phyloP scores from a whole-genome alignment of 2,329 filamentous ascomycete species.

The Talaromyces piceae region DNA sequence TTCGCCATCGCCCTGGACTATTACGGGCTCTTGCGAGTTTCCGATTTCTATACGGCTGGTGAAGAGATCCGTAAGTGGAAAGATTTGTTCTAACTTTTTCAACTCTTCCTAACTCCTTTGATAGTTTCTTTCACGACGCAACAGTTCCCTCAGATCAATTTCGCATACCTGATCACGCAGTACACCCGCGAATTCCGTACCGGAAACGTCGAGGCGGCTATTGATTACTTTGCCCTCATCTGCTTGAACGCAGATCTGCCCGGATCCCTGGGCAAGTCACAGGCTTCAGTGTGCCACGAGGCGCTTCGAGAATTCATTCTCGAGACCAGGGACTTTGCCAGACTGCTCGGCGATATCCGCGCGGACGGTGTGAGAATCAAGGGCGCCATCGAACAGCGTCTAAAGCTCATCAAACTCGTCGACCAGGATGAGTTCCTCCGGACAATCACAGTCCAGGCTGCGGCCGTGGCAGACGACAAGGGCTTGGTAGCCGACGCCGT shows the following conservation, averaged over 20 bases:
- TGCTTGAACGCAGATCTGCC: constrained; percentile 82
- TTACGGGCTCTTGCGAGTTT: constrained; percentile 82
- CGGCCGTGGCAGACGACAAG: constrained; percentile 87
- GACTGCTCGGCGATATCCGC: constrained; percentile 83
- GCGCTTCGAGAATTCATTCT: constrained; percentile 87
- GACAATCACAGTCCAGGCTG: constrained; percentile 87
- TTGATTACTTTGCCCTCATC: constrained; percentile 87
- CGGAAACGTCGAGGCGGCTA: constrained; percentile 78
- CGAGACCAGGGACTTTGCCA: constrained; percentile 94
- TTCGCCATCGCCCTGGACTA: constrained; percentile 84
- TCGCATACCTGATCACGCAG: constrained; percentile 84
- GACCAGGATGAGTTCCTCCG: constrained; percentile 79
- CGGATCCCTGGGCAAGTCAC: constrained; percentile 65
- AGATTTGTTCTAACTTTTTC: background rate
- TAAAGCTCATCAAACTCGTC: constrained; percentile 69
- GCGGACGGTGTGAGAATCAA: constrained; percentile 77
- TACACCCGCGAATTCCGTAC: constrained; percentile 96
- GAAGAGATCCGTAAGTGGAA: constrained; percentile 55
- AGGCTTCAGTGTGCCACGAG: constrained; percentile 79
- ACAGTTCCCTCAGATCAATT: constrained; percentile 72
- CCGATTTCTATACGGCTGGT: constrained; percentile 66
- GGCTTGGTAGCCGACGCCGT: constrained; percentile 91
- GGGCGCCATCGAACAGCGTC: constrained; percentile 80
- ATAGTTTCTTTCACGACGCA: constrained; percentile 49
- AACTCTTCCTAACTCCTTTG: constrained; percentile 15